Base-by-base conservation (phyloP, 2,329 filamentous ascomycete species). In the Ceratocystis cacaofunesta region DNA sequence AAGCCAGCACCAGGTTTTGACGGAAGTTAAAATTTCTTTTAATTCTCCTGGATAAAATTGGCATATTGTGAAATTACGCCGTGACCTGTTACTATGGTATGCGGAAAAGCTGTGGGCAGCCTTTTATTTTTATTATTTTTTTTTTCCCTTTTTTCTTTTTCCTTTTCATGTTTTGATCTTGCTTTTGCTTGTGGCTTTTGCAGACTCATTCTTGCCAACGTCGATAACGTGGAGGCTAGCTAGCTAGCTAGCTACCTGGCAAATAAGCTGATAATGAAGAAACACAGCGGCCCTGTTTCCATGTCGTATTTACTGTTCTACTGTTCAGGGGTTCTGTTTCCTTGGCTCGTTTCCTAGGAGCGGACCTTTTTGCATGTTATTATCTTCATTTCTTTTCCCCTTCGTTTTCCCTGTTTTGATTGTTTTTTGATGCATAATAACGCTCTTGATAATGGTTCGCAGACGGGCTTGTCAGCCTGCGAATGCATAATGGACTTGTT, bases 1-100 rank as follows among this genome's bases (percentile, higher is more conserved):
- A 55, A 32, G 41, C 62, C 7, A 57, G 28, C 48, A 55, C 48
- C 15, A 55, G 62, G 62, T 44, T 48, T 62, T 44, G 52, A 30
- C 62, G 62, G 28, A 44, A 28, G 28, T 30, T 64, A 57, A 55
- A 46, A 25, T 46, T 25, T 62, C 46, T 44, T 48, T 4, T 46
- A 43, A 17, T 5, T 62, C 36, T 25, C 36, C 7, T 46, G 36
- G 43, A 62, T 41, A 43, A 61, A 25, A 25, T 61, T 61, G 57
- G 28, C 25, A 30, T 55, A 55, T 15, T 25, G 19, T 55, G 22
- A 55, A 55, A 55, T 55, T 55, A 55, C 50, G 19, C 50, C 50
- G 50, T 55, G 50, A 15, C 19, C 50, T 55, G 50, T 10, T 55
- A 25, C 25, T 28, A 5, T 22, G 44, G 15, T 48, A 4, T 48